Evolutionary conservation across 352 stramenopile species (phyloP), one percentile per base, ranked within the genome.

Genomic region (Globisporangium okanoganense): DNA sequence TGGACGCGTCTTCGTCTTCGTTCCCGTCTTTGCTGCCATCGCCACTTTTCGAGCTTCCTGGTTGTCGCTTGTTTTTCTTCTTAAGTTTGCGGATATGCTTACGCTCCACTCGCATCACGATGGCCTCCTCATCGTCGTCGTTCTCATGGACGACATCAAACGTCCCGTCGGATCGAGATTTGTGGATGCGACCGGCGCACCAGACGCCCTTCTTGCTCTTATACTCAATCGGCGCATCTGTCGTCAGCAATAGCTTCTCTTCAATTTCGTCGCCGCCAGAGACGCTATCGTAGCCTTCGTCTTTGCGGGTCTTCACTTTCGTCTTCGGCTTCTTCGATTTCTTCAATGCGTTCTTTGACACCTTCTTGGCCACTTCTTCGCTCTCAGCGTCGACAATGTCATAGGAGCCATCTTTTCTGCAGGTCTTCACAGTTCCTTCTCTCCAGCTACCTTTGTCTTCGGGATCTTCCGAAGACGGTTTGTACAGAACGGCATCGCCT

Each of bases 91-190:
- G 70, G 25, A 75, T 73, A 40, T 65, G 52, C 41, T 60, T 59
- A 3, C 58, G 56, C 43, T 69, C 62, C 6, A 85, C 58, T 58
- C 71, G 66, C 36, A 67, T 78, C n/a, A 44, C 40, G 8, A 78
- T 48, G 13, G 65, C 27, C 6, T 76, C 71, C 12, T 70, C 65
- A 22, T 75, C 71, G 5, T 75, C 61, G n/a, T 78, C 75, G 25
- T 57, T 78, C 16, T 85, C 75, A n/a, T 76, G 27, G 8, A 60
- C 71, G 41, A 88, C 50, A 18, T 88, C 78, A 36, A 71, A 86
- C 16, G 61, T 72, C n/a, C 70, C 78, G 56, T 85, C 80, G 13
- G 67, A 78, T 3, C 70, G 74, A 13, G 66, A 57, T 56, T 67
- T 75, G 7, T 40, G 54, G 2, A 88, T 65, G 3, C 53, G 69